Percentiles rank a stretch among this genome's conserved stretches.
These are phyloP conservation scores for Suillus subalutaceus DNA, from an alignment of 768 basidiomycete species.

Conservation along the genomic window DNA sequence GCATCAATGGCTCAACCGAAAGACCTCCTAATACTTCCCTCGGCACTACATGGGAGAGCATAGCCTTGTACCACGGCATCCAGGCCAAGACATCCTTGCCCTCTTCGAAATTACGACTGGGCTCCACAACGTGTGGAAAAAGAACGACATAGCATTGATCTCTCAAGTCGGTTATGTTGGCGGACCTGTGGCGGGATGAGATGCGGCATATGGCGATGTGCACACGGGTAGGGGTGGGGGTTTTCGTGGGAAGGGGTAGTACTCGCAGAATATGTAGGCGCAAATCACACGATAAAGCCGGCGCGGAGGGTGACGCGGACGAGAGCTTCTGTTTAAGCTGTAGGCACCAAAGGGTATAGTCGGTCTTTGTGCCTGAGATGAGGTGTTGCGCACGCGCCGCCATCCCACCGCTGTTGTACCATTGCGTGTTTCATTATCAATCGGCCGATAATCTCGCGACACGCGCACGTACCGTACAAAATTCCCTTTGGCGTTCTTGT, in stretches of 20 bases:
- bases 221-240: constrained; percentile 27
- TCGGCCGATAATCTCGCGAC: neutral
- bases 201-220: constrained; percentile 49
- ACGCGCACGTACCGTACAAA: constrained; percentile 47
- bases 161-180: constrained; percentile 19
- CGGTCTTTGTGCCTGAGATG: constrained; percentile 46
- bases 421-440: neutral
- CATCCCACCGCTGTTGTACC: constrained; percentile 51
- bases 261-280: constrained; percentile 47
- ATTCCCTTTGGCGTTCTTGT: constrained; percentile 45
- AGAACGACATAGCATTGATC: constrained; percentile 37
- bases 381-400: constrained; percentile 51
- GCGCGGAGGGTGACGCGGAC: constrained; percentile 26
- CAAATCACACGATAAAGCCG: constrained; percentile 39
- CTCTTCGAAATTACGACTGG: constrained; percentile 39
- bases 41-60: constrained; percentile 22
- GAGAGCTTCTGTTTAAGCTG: constrained; percentile 44
- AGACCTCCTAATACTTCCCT: constrained; percentile 21
- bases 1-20: constrained; percentile 29
- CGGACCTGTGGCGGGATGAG: constrained; percentile 21
- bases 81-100: constrained; percentile 49
- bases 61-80: constrained; percentile 53
- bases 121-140: constrained; percentile 30
- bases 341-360: constrained; percentile 55
- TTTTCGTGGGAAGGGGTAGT: constrained; percentile 37